Base-by-base conservation (phyloP, 176 grass and related monocot genomes). In the Ampelocalamus luodianensis region DNA sequence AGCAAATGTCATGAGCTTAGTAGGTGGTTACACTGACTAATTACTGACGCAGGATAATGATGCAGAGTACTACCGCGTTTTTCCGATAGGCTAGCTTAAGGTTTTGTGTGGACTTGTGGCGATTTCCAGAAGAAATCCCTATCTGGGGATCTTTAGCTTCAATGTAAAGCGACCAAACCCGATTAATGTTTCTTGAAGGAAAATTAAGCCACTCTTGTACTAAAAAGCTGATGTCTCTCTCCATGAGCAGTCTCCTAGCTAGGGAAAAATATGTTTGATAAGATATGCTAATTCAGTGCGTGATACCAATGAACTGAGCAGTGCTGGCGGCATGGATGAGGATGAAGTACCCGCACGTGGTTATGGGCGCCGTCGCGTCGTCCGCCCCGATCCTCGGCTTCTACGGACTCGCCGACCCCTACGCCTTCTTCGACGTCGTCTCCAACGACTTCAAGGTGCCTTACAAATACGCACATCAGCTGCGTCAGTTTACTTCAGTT, bases 271-370 rank as follows among this genome's bases (percentile, higher is more conserved):
- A 11, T 44, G 39, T 45, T 71, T 71, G 39, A 46, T 24, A 71
- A 46, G 3, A 11, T 5, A 46, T 39, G 51, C 17, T 54, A 13
- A 76, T n/a, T 20, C 27, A 16, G 49, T 36, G 45, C 3, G 10
- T 32, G 24, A 44, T 22, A 43, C 39, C 16, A 0, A 22, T 22
- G 17, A 62, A 27, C 37, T 43, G 14, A 6, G 18, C 79, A 90
- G 84, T 93, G 92, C 61, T 94, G 2, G 86, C 89, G 3, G 92
- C 84, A 3, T 94, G 92, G 92, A 91, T 89, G 71, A 80, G 92
- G 5, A 62, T 87, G 13, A 94, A 94, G 80, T 94, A 94, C 45
- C 92, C 92, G 3, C 92, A 94, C 38, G n/a, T 94, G 0, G 80
- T 86, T 5, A 80, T 94, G 10, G 92, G 86, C 68, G 89, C 92